These are phyloP conservation scores for Scenedesmus sp. DNA, from an alignment of 163 green algal species.

Conservation along the genomic window DNA sequence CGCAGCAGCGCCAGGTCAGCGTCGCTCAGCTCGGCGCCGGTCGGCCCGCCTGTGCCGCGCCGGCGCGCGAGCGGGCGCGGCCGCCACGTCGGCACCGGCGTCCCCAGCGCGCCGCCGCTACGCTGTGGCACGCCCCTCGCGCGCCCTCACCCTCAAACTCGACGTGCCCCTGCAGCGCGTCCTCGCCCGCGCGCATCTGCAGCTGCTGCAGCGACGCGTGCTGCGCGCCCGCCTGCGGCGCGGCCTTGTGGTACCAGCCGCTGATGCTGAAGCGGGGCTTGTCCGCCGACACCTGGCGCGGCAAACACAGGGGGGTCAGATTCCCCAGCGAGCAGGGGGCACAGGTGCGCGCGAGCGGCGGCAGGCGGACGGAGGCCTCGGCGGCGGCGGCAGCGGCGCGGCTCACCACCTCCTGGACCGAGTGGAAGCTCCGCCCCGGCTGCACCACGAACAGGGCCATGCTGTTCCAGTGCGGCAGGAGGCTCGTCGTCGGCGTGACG, in stretches of 20 bases:
- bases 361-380: too few relatives aligned
- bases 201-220: slow-evolving; percentile 82
- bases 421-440: slow-evolving; percentile 86
- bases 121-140: too few relatives aligned
- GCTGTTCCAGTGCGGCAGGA: slow-evolving; percentile 86
- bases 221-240: slow-evolving; percentile 52
- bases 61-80: too few relatives aligned
- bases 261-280: slow-evolving; percentile 85
- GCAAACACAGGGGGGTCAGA: too few relatives aligned
- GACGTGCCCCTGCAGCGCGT: slow-evolving; percentile 29
- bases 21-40: slow-evolving; percentile 47
- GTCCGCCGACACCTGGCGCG: slow-evolving; percentile 48
- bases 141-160: slow-evolving; percentile 38
- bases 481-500: slow-evolving; percentile 59
- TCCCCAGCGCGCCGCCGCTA: too few relatives aligned
- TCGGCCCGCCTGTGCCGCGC: slow-evolving; percentile 25
- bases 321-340: too few relatives aligned
- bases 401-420: slow-evolving; percentile 84
- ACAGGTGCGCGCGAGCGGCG: too few relatives aligned
- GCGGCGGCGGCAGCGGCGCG: too few relatives aligned
- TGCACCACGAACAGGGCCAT: slow-evolving; percentile 91
- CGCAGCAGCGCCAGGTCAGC: slow-evolving; percentile 65
- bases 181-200: slow-evolving; percentile 58
- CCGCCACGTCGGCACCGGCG: too few relatives aligned
- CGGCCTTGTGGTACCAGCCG: slow-evolving; percentile 86